phyloP scores from a whole-genome alignment of 2,329 filamentous ascomycete species.

The Trichoderma guizhouense region DNA sequence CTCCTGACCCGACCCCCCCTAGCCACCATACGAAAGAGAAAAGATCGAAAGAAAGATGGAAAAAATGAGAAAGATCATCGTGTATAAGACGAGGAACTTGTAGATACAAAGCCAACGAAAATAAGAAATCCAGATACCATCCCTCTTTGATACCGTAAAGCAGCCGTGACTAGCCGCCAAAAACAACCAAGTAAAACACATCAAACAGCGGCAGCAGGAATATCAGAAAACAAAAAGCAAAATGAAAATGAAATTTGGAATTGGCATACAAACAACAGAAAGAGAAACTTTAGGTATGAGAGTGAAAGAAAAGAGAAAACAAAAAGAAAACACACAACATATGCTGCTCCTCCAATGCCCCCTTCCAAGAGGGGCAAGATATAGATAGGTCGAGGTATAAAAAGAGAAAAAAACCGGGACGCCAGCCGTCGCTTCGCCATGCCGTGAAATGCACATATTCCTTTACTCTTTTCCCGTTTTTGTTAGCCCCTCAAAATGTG shows the following conservation, averaged over 20 bases:
- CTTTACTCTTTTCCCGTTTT: background rate
- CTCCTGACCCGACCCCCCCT: too few relatives aligned
- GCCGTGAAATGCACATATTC: slow-evolving; percentile 22
- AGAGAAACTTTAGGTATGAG: background rate
- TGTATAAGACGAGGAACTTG: background rate
- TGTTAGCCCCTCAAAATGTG: background rate
- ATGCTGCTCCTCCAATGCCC: background rate
- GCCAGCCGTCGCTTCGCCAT: slow-evolving; percentile 29
- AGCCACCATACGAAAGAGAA: background rate
- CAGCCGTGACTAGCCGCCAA: background rate
- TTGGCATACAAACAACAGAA: background rate
- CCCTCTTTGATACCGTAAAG: background rate
- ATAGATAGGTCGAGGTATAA: background rate
- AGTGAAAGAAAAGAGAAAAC: background rate
- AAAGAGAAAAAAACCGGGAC: slow-evolving; percentile 22
- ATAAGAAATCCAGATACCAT: background rate
- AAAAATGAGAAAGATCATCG: background rate
- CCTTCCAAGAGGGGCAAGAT: background rate
- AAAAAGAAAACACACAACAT: background rate
- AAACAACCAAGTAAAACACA: background rate
- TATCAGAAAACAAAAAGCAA: background rate
- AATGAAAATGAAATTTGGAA: background rate
- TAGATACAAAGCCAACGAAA: background rate
- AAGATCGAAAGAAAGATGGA: background rate
- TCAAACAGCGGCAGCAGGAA: background rate